These are phyloP conservation scores for Penicillium ochrochloron DNA, from an alignment of 495 filamentous ascomycete species.

Conservation along the genomic window DNA sequence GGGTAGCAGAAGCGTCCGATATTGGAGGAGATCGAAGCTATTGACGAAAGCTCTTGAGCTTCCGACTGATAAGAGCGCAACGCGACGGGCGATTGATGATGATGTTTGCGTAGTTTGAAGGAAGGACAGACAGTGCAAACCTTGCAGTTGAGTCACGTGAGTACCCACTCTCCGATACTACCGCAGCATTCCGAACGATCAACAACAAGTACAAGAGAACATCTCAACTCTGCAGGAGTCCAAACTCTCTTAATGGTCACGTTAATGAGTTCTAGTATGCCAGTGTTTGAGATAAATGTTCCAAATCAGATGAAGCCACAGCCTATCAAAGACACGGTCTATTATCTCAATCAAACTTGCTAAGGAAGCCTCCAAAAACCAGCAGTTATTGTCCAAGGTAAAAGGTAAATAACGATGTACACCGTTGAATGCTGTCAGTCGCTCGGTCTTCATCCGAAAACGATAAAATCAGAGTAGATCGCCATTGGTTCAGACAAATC, in stretches of 20 bases:
- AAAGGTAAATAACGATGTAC: not conserved
- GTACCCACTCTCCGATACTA: not conserved
- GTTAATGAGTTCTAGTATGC: not conserved
- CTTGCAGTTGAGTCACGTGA: conserved; percentile 24
- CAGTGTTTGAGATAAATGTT: too few species aligned
- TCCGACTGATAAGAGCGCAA: conserved; percentile 22
- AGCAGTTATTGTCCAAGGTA: not conserved
- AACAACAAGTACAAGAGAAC: not conserved
- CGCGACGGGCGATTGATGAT: conserved; percentile 31
- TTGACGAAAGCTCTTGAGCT: conserved; percentile 16
- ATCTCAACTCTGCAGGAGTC: not conserved
- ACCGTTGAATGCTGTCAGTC: not conserved
- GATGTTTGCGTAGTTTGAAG: conserved; percentile 57
- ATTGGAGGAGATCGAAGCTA: conserved; percentile 10
- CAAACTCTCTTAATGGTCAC: not conserved
- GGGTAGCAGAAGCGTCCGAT: conserved; percentile 18
- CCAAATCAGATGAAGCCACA: too few species aligned
- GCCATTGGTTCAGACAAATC: not conserved
- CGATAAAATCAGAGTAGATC: not conserved
- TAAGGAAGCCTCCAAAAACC: not conserved
- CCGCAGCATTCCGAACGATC: not conserved
- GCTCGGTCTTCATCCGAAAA: not conserved
- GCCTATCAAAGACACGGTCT: not conserved
- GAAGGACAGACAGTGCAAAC: conserved; percentile 56
- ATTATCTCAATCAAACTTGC: not conserved